These are phyloP conservation scores for Heliosperma pusillum DNA, from an alignment of 148 eudicot species.

Conservation along the genomic window DNA sequence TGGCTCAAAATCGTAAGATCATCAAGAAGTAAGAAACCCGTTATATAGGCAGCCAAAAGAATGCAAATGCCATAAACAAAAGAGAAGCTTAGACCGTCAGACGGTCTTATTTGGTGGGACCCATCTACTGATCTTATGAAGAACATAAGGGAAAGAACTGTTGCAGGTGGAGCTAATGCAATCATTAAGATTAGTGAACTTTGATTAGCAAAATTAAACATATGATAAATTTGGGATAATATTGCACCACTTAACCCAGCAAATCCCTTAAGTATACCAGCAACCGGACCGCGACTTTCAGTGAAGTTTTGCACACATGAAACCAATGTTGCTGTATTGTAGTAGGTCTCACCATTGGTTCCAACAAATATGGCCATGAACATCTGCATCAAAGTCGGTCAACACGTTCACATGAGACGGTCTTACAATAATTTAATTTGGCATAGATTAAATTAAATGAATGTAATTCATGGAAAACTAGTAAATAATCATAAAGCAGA, in stretches of 20 bases:
- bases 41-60: constrained; percentile 64
- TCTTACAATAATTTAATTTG: too few relatives aligned
- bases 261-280: constrained; percentile 72
- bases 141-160: constrained; percentile 28
- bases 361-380: constrained; percentile 67
- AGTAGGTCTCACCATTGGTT: constrained; percentile 77
- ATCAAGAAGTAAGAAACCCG: constrained; percentile 67
- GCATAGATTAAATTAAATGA: not conserved
- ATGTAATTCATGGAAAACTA: not conserved
- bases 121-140: constrained; percentile 53
- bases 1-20: constrained; percentile 42
- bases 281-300: constrained; percentile 65
- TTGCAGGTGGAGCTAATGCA: constrained; percentile 68
- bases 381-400: constrained; percentile 38
- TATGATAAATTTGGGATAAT: constrained; percentile 49
- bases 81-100: constrained; percentile 51
- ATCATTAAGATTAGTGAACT: constrained; percentile 76
- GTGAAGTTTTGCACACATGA: constrained; percentile 83
- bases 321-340: constrained; percentile 63
- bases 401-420: not conserved
- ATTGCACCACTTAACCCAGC: constrained; percentile 76
- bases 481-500: not conserved
- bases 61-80: constrained; percentile 58
- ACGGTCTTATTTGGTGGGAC: constrained; percentile 48
- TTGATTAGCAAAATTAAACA: constrained; percentile 52